Percentiles rank a stretch among this genome's conserved stretches.
phyloP scores from a whole-genome alignment of 2,329 filamentous ascomycete genomes.

The Gnomoniopsis sp. region DNA sequence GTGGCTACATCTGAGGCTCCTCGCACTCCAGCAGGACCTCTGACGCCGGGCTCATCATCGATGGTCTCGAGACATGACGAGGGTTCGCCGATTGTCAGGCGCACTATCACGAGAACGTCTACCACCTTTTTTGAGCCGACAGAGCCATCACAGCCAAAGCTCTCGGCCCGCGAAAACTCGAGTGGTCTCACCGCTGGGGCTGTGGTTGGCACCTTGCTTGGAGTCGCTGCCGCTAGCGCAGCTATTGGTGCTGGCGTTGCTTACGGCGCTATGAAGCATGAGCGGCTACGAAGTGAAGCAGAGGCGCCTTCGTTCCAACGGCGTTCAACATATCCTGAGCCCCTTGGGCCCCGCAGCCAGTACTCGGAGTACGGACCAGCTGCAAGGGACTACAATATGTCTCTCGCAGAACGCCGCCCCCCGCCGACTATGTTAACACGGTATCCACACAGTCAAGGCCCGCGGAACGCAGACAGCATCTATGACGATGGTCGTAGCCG shows the following conservation, averaged over 20 bases:
- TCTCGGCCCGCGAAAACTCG: constrained; percentile 33
- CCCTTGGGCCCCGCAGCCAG: constrained; percentile 30
- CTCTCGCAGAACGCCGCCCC: constrained; percentile 29
- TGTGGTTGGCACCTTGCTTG: constrained; percentile 69
- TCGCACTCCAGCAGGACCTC: constrained; percentile 20
- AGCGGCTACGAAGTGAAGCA: constrained; percentile 42
- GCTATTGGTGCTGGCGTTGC: constrained; percentile 60
- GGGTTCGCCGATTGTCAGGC: constrained; percentile 28
- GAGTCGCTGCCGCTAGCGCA: constrained; percentile 66
- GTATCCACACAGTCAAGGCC: constrained; percentile 31
- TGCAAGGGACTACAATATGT: constrained; percentile 31
- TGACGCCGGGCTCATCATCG: constrained; percentile 18
- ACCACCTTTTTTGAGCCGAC: constrained; percentile 22
- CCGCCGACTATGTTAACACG: constrained; percentile 24
- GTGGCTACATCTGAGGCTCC: constrained; percentile 29
- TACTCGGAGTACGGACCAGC: constrained; percentile 35
- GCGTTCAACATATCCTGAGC: constrained; percentile 43
- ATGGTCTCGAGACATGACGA: constrained; percentile 17
- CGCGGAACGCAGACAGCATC: constrained; percentile 32
- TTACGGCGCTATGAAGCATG: constrained; percentile 66
- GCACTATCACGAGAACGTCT: constrained; percentile 33
- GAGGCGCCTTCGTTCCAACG: constrained; percentile 39
- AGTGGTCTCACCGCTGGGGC: constrained; percentile 54
- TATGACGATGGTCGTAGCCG: constrained; percentile 40
- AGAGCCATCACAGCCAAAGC: constrained; percentile 7